Evolutionary conservation across 2,329 filamentous ascomycete genomes (phyloP).

Genomic region (Sporothrix globosa): DNA sequence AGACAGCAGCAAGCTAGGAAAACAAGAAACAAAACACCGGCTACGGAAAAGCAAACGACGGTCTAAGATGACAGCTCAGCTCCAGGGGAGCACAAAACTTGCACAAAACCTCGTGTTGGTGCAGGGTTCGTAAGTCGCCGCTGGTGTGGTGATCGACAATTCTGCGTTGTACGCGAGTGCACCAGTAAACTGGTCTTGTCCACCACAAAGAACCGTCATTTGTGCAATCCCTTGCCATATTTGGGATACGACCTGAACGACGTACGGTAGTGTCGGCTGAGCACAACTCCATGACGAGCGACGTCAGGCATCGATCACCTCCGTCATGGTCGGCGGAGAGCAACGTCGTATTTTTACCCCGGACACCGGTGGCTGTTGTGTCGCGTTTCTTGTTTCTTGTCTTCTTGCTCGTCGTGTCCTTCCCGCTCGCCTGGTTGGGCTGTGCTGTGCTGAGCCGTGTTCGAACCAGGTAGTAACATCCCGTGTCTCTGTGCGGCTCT

Average conservation of each 20-base stretch:
- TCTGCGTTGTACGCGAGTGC: background rate
- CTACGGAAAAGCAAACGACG: no score
- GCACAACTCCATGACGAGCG: background rate
- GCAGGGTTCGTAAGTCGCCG: conserved; percentile 3
- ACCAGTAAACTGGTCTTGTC: no score
- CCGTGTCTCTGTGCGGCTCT: background rate
- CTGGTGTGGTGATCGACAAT: conserved; percentile 17
- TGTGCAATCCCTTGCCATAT: background rate
- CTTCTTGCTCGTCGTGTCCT: background rate
- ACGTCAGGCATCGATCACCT: background rate
- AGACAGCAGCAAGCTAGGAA: conserved; percentile 17
- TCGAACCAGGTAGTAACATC: background rate
- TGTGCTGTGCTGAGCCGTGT: background rate
- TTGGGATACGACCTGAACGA: background rate
- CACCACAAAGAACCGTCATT: background rate
- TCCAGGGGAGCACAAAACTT: background rate
- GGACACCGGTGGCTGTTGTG: background rate
- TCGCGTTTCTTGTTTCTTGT: background rate
- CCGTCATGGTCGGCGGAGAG: background rate
- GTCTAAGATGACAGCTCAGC: background rate
- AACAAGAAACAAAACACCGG: conserved; percentile 1
- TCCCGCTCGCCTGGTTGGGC: background rate
- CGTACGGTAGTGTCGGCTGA: background rate
- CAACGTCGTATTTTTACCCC: conserved; percentile 19
- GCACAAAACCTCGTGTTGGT: conserved; percentile 24